Percentiles rank a stretch among this genome's conserved stretches.
Evolutionary conservation across 2,329 filamentous ascomycete species (phyloP).

Genomic region (Penicillium sclerotiorum): DNA sequence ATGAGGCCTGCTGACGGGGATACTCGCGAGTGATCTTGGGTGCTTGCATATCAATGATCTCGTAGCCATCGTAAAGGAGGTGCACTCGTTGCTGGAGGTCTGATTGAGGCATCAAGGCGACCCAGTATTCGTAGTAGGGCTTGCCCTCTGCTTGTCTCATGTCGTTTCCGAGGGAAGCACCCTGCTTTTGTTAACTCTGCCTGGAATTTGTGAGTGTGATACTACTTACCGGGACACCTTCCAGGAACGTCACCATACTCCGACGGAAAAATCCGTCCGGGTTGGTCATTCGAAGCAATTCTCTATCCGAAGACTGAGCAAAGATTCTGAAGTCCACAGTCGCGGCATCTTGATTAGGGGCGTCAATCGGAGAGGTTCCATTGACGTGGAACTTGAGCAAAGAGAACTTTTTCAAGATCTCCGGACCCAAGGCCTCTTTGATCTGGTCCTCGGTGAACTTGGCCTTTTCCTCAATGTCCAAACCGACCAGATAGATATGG

Average conservation of each 20-base stretch:
- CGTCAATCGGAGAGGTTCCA: conserved; percentile 15
- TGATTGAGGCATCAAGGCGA: background rate
- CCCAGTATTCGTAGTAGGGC: background rate
- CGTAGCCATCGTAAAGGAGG: conserved; percentile 13
- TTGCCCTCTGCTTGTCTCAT: background rate
- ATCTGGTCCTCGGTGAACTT: conserved; percentile 26
- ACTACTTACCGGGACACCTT: too few relatives aligned
- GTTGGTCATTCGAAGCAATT: conserved; percentile 31
- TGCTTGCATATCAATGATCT: conserved; percentile 24
- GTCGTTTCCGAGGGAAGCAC: background rate
- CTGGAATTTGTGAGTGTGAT: too few relatives aligned
- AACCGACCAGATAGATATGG: conserved; percentile 28
- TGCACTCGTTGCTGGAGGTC: background rate
- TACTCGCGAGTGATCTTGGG: conserved; percentile 26
- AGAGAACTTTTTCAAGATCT: conserved; percentile 35
- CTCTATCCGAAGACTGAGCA: conserved; percentile 21
- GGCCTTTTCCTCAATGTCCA: conserved; percentile 29
- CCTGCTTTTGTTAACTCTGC: too few relatives aligned
- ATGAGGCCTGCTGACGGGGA: conserved; percentile 14
- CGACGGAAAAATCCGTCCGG: background rate
- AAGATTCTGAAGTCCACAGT: conserved; percentile 4
- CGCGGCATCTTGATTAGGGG: conserved; percentile 26
- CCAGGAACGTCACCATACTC: conserved; percentile 35
- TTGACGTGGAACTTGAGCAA: conserved; percentile 37
- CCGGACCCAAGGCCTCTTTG: conserved; percentile 32